phyloP scores from a whole-genome alignment of 495 filamentous ascomycete species.

The Penicillium arizonense region DNA sequence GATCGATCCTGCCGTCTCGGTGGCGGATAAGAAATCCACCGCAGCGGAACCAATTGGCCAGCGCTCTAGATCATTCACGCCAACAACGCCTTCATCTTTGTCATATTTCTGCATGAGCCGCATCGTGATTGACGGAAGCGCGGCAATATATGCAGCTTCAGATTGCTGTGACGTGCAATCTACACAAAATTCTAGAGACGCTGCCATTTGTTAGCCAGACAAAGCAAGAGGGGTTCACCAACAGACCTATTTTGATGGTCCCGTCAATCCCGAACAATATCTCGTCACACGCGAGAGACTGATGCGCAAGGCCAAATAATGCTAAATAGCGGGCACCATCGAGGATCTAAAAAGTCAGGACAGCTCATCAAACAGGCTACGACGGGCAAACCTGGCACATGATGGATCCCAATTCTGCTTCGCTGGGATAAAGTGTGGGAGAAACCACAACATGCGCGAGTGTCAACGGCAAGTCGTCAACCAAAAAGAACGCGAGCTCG shows the following conservation, averaged over 20 bases:
- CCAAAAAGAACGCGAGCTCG: constrained; percentile 5
- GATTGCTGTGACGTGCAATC: background rate
- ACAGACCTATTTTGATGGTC: background rate
- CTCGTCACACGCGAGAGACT: background rate
- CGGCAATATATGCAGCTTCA: background rate
- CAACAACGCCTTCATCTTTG: background rate
- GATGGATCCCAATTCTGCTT: constrained; percentile 7
- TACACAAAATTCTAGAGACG: background rate
- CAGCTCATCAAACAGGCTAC: background rate
- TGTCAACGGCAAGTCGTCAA: constrained; percentile 4
- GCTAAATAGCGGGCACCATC: constrained; percentile 3
- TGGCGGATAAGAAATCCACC: background rate
- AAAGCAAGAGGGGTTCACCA: background rate
- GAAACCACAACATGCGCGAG: background rate
- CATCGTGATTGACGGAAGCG: background rate
- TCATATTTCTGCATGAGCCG: constrained; percentile 1
- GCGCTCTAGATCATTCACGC: background rate
- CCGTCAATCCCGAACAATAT: background rate
- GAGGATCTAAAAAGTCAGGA: constrained; percentile 9
- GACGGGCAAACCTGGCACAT: constrained; percentile 2
- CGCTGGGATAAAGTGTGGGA: constrained; percentile 1
- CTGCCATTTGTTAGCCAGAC: background rate
- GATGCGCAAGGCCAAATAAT: background rate
- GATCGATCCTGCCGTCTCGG: background rate
- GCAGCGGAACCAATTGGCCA: background rate